Evolutionary conservation across 2,329 filamentous ascomycete species (phyloP).

Genomic region (Byssochlamys sp.): DNA sequence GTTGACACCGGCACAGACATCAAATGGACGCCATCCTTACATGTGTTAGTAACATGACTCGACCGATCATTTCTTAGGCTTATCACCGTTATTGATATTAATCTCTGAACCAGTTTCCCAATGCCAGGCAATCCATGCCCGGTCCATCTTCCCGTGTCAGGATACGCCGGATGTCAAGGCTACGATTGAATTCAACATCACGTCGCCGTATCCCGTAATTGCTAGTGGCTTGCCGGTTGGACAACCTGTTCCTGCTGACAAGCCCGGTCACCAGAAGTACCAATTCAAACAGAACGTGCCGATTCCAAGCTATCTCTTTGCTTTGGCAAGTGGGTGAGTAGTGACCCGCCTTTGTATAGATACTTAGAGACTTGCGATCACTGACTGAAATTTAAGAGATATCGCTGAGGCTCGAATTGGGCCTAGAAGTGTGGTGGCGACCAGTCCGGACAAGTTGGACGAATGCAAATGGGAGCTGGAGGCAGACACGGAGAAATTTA

Average conservation of each 20-base stretch:
- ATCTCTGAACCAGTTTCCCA: conserved; percentile 55
- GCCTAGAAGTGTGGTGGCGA: conserved; percentile 72
- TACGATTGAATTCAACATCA: conserved; percentile 82
- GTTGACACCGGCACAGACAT: conserved; percentile 86
- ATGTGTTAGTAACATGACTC: conserved; percentile 51
- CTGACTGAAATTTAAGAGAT: conserved; percentile 51
- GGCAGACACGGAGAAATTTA: conserved; percentile 80
- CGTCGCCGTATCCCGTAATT: conserved; percentile 78
- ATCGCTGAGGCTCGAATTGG: conserved; percentile 79
- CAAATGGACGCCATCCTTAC: conserved; percentile 90
- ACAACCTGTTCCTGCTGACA: conserved; percentile 44
- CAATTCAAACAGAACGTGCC: conserved; percentile 82
- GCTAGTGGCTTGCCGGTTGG: conserved; percentile 66
- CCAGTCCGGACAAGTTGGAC: conserved; percentile 75
- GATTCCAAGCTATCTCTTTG: conserved; percentile 89
- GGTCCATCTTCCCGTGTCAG: conserved; percentile 91
- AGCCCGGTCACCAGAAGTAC: conserved; percentile 54
- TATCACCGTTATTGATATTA: conserved; percentile 1
- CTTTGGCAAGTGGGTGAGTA: conserved; percentile 57
- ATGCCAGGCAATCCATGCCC: conserved; percentile 90
- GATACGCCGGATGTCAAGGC: conserved; percentile 96
- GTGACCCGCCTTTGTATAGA: neutral
- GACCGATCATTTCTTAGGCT: neutral
- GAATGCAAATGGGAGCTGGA: conserved; percentile 87
- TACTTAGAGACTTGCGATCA: neutral